Evolutionary conservation across 1,284 basidiomycete species (phyloP).

Genomic region (Malassezia slooffiae): DNA sequence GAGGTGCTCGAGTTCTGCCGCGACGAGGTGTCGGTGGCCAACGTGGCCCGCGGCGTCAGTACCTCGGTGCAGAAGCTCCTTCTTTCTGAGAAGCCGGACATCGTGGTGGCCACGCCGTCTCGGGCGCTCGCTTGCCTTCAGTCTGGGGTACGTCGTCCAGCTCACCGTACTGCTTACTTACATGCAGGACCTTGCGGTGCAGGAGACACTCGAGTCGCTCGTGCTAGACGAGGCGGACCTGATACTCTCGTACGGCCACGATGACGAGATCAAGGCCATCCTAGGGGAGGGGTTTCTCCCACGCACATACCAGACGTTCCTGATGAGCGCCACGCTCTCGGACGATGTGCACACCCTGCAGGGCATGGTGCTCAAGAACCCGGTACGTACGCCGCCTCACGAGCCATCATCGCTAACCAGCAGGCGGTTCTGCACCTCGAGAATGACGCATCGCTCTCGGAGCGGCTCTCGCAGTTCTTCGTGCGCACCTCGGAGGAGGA

Average conservation of each 20-base stretch:
- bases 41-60: slow-evolving; percentile 58
- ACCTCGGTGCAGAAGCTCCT: slow-evolving; percentile 68
- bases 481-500: slow-evolving; percentile 63
- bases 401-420: no score
- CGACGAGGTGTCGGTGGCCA: slow-evolving; percentile 59
- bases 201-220: slow-evolving; percentile 62
- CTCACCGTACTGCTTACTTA: no score
- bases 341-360: slow-evolving; percentile 86
- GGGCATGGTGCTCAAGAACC: slow-evolving; percentile 72
- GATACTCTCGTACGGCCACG: slow-evolving; percentile 88
- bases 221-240: slow-evolving; percentile 98
- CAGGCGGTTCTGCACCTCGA: slow-evolving; percentile 46
- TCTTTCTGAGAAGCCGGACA: slow-evolving; percentile 80
- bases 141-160: no score
- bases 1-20: slow-evolving; percentile 64
- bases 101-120: slow-evolving; percentile 83
- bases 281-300: slow-evolving; percentile 63
- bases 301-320: slow-evolving; percentile 79
- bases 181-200: slow-evolving; percentile 29
- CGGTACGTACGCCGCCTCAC: no score
- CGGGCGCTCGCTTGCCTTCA: slow-evolving; percentile 68
- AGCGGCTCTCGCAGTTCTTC: slow-evolving; percentile 35
- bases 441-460: slow-evolving; percentile 18
- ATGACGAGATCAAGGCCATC: slow-evolving; percentile 76
- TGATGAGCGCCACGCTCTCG: slow-evolving; percentile 97